Evolutionary conservation across 176 grass and related monocot genomes (phyloP).

Genomic region (Zea luxurians): DNA sequence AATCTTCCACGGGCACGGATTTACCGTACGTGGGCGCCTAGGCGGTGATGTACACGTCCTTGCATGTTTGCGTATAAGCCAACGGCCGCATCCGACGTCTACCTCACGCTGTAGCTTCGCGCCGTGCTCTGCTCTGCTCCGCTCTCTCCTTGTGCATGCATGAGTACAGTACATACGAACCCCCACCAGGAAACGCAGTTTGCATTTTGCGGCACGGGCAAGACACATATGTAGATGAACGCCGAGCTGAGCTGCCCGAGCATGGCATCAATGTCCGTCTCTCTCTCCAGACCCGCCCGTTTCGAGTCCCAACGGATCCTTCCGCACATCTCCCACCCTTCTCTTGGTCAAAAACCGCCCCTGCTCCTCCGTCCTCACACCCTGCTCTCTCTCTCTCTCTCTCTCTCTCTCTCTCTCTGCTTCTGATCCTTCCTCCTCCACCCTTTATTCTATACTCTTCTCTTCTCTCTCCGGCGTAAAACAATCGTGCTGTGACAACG

Average conservation of each 20-base stretch:
- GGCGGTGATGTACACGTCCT: too few species aligned
- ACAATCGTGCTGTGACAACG: neutral
- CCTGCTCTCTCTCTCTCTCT: neutral
- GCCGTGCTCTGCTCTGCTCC: too few species aligned
- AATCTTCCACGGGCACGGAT: too few species aligned
- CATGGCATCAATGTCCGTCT: neutral
- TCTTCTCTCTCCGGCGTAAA: conserved; percentile 33
- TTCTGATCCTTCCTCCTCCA: neutral
- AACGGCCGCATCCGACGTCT: neutral
- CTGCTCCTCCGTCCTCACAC: neutral
- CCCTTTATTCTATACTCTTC: conserved; percentile 1
- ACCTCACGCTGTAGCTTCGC: too few species aligned
- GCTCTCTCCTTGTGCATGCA: too few species aligned
- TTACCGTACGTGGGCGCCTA: too few species aligned
- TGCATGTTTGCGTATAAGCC: too few species aligned
- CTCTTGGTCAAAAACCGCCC: conserved; percentile 59
- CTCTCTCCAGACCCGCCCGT: conserved; percentile 5
- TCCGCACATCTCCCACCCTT: conserved; percentile 23
- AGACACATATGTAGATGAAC: too few species aligned
- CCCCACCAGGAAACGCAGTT: neutral
- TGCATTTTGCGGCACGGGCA: neutral
- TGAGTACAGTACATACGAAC: too few species aligned
- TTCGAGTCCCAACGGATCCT: conserved; percentile 60
- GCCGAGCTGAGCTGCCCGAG: too few species aligned
- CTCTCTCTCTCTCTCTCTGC: conserved; percentile 2